These are phyloP conservation scores for Austroboletus eburneus DNA, from an alignment of 768 basidiomycete species.

Conservation along the genomic window DNA sequence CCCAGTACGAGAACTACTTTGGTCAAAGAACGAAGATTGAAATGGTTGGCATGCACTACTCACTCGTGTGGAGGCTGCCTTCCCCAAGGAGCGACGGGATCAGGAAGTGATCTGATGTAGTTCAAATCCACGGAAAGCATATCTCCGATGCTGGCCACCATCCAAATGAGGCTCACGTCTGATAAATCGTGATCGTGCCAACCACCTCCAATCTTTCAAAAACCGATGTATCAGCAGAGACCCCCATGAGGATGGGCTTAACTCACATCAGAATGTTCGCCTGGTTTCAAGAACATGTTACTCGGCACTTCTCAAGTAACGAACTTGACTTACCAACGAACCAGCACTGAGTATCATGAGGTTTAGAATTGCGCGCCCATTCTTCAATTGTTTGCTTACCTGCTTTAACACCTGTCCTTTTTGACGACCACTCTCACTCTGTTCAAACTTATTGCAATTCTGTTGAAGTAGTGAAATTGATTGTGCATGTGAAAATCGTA, in stretches of 20 bases:
- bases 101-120: constrained; percentile 47
- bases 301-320: not conserved
- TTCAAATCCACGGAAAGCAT: constrained; percentile 52
- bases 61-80: constrained; percentile 60
- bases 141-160: constrained; percentile 54
- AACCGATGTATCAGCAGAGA: not conserved
- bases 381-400: constrained; percentile 31
- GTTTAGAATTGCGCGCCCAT: constrained; percentile 4
- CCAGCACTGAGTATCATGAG: constrained; percentile 49
- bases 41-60: constrained; percentile 18
- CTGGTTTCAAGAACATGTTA: constrained; percentile 16
- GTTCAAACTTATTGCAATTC: constrained; percentile 62
- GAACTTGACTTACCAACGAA: constrained; percentile 50
- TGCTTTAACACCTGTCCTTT: constrained; percentile 63
- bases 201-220: constrained; percentile 61
- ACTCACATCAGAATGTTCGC: constrained; percentile 26
- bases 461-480: constrained; percentile 19
- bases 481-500: not conserved
- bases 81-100: constrained; percentile 59
- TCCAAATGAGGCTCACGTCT: constrained; percentile 61
- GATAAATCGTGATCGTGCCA: constrained; percentile 65
- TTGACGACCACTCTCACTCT: constrained; percentile 45
- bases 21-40: constrained; percentile 1
- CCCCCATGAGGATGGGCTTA: not conserved
- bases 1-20: constrained; percentile 46